Evolutionary conservation across 2,329 filamentous ascomycete genomes (phyloP).

Genomic region (Coniosporium tulheliwenetii): DNA sequence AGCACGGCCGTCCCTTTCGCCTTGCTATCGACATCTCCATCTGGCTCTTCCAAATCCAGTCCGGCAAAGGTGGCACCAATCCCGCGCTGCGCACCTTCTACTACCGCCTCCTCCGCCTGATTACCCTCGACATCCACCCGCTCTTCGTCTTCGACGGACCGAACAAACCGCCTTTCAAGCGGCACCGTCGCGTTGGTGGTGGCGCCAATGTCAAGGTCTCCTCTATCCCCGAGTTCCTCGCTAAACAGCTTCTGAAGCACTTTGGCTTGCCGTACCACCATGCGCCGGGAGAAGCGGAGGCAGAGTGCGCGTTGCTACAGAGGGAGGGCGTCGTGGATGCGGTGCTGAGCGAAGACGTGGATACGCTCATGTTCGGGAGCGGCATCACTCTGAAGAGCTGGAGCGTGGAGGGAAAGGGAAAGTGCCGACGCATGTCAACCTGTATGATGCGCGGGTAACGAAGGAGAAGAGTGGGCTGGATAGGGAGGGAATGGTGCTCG

Average conservation of each 20-base stretch:
- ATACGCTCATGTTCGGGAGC: slow-evolving; percentile 95
- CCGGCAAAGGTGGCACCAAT: slow-evolving; percentile 72
- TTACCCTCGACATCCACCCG: slow-evolving; percentile 65
- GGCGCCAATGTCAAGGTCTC: slow-evolving; percentile 44
- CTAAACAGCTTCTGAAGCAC: slow-evolving; percentile 67
- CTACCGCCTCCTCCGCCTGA: slow-evolving; percentile 68
- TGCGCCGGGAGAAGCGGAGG: slow-evolving; percentile 89
- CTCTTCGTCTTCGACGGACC: slow-evolving; percentile 85
- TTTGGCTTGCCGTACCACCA: slow-evolving; percentile 77
- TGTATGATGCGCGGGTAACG: slow-evolving; percentile 53
- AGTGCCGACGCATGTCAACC: slow-evolving; percentile 67
- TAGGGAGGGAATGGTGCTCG: slow-evolving; percentile 78
- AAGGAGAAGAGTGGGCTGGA: slow-evolving; percentile 50
- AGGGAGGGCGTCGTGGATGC: slow-evolving; percentile 73
- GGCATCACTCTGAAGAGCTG: slow-evolving; percentile 65
- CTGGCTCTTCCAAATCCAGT: slow-evolving; percentile 90
- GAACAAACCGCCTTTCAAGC: slow-evolving; percentile 73
- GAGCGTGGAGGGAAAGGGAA: slow-evolving; percentile 57
- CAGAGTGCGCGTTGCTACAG: slow-evolving; percentile 83
- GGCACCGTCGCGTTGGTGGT: slow-evolving; percentile 53
- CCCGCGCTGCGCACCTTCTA: slow-evolving; percentile 85
- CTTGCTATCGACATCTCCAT: slow-evolving; percentile 91
- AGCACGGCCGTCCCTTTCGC: slow-evolving; percentile 56
- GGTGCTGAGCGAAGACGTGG: slow-evolving; percentile 90
- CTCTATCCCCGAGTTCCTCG: slow-evolving; percentile 54